Evolutionary conservation across 1,284 basidiomycete species (phyloP).

Genomic region (Blastosporella zonata): DNA sequence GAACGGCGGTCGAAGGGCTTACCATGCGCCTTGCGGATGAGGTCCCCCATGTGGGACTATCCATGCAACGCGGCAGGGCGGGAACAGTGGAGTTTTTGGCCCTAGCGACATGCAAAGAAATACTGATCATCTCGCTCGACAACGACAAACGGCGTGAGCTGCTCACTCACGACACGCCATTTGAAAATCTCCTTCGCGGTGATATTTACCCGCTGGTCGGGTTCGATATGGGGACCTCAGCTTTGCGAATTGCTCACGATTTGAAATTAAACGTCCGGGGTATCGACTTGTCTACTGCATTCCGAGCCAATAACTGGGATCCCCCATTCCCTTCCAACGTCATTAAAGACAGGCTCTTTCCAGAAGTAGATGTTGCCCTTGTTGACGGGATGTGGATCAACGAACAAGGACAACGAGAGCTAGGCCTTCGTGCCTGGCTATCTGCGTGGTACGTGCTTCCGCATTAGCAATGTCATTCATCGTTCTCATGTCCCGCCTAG

Average conservation of each 20-base stretch:
- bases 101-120: slow-evolving; percentile 12
- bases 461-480: background rate
- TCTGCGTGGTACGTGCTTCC: slow-evolving; percentile 29
- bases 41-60: slow-evolving; percentile 8
- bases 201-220: slow-evolving; percentile 24
- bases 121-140: slow-evolving; percentile 11
- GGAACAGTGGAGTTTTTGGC: slow-evolving; percentile 12
- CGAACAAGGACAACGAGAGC: slow-evolving; percentile 18
- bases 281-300: slow-evolving; percentile 31
- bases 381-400: slow-evolving; percentile 30
- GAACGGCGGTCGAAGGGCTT: slow-evolving; percentile 1
- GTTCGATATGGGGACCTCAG: slow-evolving; percentile 31
- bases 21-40: background rate
- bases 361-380: slow-evolving; percentile 16
- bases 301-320: slow-evolving; percentile 20
- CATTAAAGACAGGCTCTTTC: slow-evolving; percentile 19
- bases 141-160: slow-evolving; percentile 1
- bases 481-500: slow-evolving; percentile 3
- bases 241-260: slow-evolving; percentile 25
- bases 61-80: slow-evolving; percentile 4
- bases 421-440: slow-evolving; percentile 37
- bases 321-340: slow-evolving; percentile 27
- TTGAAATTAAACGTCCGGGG: slow-evolving; percentile 26
- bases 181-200: slow-evolving; percentile 16
- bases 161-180: slow-evolving; percentile 10